Percentiles rank a stretch among this genome's conserved stretches.
Evolutionary conservation across 2,329 filamentous ascomycete species (phyloP).

Genomic region (Alternaria gansuensis): DNA sequence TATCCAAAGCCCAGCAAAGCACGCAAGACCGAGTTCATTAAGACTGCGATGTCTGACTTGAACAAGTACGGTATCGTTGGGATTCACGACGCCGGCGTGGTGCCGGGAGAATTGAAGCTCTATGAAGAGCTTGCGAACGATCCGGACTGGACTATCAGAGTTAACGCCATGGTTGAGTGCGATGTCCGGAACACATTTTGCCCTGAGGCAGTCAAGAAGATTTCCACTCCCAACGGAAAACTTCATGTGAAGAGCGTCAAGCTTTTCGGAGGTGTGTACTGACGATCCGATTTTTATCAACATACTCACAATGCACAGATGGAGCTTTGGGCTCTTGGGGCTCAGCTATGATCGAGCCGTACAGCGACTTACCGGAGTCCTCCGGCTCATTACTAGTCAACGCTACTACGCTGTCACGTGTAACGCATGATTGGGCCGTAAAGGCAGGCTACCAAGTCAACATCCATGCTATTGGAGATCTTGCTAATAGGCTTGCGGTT

Average conservation of each 20-base stretch:
- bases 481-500: slow-evolving; percentile 71
- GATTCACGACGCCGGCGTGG: slow-evolving; percentile 73
- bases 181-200: slow-evolving; percentile 71
- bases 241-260: slow-evolving; percentile 71
- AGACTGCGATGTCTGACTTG: slow-evolving; percentile 68
- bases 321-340: slow-evolving; percentile 77
- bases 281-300: too few species aligned
- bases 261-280: slow-evolving; percentile 68
- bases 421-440: slow-evolving; percentile 66
- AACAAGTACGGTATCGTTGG: slow-evolving; percentile 73
- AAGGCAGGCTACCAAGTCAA: slow-evolving; percentile 71
- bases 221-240: slow-evolving; percentile 59
- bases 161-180: slow-evolving; percentile 76
- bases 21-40: slow-evolving; percentile 65
- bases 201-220: slow-evolving; percentile 59
- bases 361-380: slow-evolving; percentile 68
- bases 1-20: slow-evolving; percentile 66
- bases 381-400: slow-evolving; percentile 73
- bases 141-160: slow-evolving; percentile 67
- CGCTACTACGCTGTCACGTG: slow-evolving; percentile 63
- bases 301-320: slow-evolving; percentile 57
- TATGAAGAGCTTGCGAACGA: slow-evolving; percentile 62
- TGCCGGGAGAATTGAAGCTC: slow-evolving; percentile 63
- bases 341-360: slow-evolving; percentile 75
- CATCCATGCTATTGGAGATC: slow-evolving; percentile 76